phyloP scores from a whole-genome alignment of 116 monocot species.

The Cymodocea nodosa region DNA sequence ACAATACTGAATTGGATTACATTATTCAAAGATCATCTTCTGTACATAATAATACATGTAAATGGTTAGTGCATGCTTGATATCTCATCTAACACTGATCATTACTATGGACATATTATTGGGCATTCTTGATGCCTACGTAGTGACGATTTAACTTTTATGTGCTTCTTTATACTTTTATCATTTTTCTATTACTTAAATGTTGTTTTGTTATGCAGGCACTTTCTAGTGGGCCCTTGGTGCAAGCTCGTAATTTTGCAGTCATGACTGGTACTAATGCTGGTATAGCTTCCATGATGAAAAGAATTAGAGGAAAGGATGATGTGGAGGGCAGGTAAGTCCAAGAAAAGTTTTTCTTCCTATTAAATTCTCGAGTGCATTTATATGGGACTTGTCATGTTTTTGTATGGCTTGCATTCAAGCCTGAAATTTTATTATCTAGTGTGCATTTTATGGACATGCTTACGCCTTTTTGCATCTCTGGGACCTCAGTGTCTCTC shows the following conservation, averaged over 20 bases:
- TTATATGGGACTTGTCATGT: no score
- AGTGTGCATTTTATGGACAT: no score
- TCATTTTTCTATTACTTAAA: background rate
- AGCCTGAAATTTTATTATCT: no score
- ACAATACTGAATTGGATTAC: no score
- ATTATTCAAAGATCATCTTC: no score
- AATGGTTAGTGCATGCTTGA: background rate
- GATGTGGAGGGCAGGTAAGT: slow-evolving; percentile 6
- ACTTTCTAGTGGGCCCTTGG: slow-evolving; percentile 48
- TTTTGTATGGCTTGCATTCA: no score
- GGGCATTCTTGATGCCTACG: background rate
- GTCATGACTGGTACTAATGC: slow-evolving; percentile 77
- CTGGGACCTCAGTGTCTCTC: no score
- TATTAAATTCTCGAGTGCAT: no score
- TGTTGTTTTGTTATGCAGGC: slow-evolving; percentile 25
- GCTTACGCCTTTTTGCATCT: no score
- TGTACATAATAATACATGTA: background rate
- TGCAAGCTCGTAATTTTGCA: slow-evolving; percentile 81
- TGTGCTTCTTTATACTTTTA: background rate
- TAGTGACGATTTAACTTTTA: background rate
- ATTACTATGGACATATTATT: background rate
- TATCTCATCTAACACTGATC: background rate
- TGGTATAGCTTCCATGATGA: slow-evolving; percentile 58
- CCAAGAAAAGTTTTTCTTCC: no score
- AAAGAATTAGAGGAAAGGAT: slow-evolving; percentile 55